Percentiles rank a stretch among this genome's conserved stretches.
These are phyloP conservation scores for Colletotrichum cereale DNA, from an alignment of 2,329 filamentous ascomycete genomes.

Conservation along the genomic window DNA sequence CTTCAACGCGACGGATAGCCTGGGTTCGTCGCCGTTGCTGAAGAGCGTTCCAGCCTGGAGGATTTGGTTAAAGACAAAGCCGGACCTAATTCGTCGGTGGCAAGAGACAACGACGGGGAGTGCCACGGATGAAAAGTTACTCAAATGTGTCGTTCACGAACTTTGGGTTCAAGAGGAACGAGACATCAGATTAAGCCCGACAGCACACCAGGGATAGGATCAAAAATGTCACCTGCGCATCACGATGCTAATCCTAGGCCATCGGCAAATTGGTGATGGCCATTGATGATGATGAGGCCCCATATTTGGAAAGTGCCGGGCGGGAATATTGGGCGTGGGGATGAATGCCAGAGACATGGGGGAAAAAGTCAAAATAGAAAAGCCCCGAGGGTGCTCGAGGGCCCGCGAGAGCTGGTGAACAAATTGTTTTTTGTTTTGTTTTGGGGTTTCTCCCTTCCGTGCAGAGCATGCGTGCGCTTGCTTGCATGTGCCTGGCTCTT, in stretches of 20 bases:
- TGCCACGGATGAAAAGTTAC: constrained; percentile 13
- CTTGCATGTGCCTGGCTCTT: constrained; percentile 3
- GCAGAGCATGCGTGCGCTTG: background rate
- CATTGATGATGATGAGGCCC: constrained; percentile 11
- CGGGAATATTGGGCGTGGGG: constrained; percentile 18
- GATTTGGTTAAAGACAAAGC: constrained; percentile 15
- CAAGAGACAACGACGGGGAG: constrained; percentile 10
- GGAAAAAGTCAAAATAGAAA: constrained; percentile 39
- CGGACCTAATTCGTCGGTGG: constrained; percentile 17
- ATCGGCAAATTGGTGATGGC: constrained; percentile 3
- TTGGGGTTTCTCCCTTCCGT: background rate
- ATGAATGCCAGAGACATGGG: constrained; percentile 24
- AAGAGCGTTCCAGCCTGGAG: constrained; percentile 7
- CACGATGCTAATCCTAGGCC: constrained; percentile 1
- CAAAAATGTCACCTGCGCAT: constrained; percentile 23
- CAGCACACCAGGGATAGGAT: constrained; percentile 17
- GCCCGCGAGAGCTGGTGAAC: constrained; percentile 3
- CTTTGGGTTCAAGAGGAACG: background rate
- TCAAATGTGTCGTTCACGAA: constrained; percentile 7
- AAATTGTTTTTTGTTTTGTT: background rate
- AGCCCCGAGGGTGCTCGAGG: constrained; percentile 24
- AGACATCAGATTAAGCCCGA: constrained; percentile 25
- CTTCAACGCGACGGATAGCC: constrained; percentile 22
- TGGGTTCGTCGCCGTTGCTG: constrained; percentile 20
- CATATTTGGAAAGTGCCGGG: constrained; percentile 27